A percentile compares a stretch with the other conserved stretches of the same genome.
Evolutionary conservation across 2,329 filamentous ascomycete species (phyloP).

Genomic region (Thelonectria blattea): DNA sequence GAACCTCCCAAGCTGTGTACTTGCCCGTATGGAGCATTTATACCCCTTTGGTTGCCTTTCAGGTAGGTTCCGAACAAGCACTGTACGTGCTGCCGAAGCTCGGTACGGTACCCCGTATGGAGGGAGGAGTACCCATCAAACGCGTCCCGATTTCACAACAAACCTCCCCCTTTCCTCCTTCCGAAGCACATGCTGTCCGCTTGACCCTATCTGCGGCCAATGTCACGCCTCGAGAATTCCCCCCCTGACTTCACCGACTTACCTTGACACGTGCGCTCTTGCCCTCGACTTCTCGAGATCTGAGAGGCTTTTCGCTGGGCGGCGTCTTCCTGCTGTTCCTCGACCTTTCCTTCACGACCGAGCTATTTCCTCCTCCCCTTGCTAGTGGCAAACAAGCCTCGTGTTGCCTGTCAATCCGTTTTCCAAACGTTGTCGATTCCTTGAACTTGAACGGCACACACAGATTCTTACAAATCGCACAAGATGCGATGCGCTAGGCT

Average conservation of each 20-base stretch:
- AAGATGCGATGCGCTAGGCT: slow-evolving; percentile 27
- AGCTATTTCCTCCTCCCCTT: neutral
- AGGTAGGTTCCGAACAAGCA: too few relatives aligned
- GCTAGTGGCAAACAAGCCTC: slow-evolving; percentile 16
- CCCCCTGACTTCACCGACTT: slow-evolving; percentile 20
- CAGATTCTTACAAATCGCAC: slow-evolving; percentile 21
- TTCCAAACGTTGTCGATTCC: neutral
- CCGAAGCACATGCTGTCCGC: slow-evolving; percentile 1
- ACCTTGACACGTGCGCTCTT: slow-evolving; percentile 1
- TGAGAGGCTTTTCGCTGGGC: neutral
- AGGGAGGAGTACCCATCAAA: neutral
- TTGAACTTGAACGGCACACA: slow-evolving; percentile 7
- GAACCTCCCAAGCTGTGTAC: neutral
- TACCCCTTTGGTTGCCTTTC: neutral
- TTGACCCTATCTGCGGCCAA: neutral
- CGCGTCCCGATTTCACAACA: neutral
- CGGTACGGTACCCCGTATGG: too few relatives aligned
- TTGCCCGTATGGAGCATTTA: neutral
- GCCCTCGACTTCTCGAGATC: neutral
- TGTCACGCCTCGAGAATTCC: neutral
- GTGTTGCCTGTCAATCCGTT: neutral
- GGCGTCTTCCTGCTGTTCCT: neutral
- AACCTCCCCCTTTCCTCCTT: neutral
- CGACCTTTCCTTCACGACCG: neutral
- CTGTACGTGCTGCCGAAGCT: too few relatives aligned